These are phyloP conservation scores for Synchytrium microbalum DNA, from an alignment of 371 early-diverging fungal species.

Conservation along the genomic window DNA sequence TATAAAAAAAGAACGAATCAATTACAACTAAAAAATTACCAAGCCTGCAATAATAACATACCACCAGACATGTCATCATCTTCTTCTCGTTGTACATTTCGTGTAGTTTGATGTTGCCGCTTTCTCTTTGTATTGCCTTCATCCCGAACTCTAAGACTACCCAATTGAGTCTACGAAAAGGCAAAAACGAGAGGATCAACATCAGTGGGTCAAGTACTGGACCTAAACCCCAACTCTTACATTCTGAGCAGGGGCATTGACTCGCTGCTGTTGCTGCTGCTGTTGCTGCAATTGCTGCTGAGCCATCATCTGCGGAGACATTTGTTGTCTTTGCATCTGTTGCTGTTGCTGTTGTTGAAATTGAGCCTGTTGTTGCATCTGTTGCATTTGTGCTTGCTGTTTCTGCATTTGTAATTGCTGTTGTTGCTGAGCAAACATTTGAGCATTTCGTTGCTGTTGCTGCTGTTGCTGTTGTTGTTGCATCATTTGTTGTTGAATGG, in stretches of 20 bases:
- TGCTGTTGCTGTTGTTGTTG: not conserved
- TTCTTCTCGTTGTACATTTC: not conserved
- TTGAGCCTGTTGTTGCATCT: slow-evolving; percentile 1
- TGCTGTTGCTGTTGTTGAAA: not conserved
- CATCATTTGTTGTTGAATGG: not conserved
- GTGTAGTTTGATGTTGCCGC: not conserved
- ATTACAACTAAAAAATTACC: too few relatives aligned
- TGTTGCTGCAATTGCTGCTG: not conserved
- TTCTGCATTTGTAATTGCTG: not conserved
- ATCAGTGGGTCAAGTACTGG: not conserved
- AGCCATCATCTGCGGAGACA: not conserved
- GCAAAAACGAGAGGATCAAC: not conserved
- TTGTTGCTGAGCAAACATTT: not conserved
- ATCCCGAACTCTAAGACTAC: not conserved
- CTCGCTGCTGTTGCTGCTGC: not conserved
- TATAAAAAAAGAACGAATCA: too few relatives aligned
- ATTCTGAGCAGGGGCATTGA: not conserved
- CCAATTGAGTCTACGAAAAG: not conserved
- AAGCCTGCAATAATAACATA: not conserved
- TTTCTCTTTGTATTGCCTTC: not conserved
- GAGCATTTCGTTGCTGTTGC: not conserved
- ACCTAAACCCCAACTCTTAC: not conserved
- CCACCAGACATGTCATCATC: not conserved
- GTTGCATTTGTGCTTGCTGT: not conserved
- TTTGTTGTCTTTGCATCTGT: not conserved